Evolutionary conservation across 2,329 filamentous ascomycete genomes (phyloP).

Genomic region (Apiospora rasikravindrae): DNA sequence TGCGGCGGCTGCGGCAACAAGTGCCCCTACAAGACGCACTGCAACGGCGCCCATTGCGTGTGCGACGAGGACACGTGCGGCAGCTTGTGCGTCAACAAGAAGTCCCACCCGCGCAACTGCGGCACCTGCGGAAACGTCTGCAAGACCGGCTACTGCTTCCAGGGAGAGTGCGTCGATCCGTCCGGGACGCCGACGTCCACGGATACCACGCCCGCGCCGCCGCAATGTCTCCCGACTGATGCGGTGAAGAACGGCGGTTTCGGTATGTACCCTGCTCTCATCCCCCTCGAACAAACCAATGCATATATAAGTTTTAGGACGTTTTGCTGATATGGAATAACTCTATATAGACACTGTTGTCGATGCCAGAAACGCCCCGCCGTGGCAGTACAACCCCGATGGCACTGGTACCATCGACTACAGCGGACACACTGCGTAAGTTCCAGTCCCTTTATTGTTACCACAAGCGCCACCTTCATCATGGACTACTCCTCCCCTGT

Average conservation of each 20-base stretch:
- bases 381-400: neutral
- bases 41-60: conserved; percentile 20
- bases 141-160: conserved; percentile 24
- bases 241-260: conserved; percentile 7
- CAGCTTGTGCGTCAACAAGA: conserved; percentile 23
- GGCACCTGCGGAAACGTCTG: conserved; percentile 27
- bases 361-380: neutral
- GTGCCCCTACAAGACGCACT: conserved; percentile 23
- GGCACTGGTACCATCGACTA: neutral
- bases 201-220: neutral
- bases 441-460: rapidly evolving
- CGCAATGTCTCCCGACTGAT: neutral
- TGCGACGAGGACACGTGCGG: conserved; percentile 24
- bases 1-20: conserved; percentile 25
- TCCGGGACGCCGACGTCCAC: neutral
- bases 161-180: conserved; percentile 21
- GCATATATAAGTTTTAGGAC: too few relatives aligned
- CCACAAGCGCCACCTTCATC: too few relatives aligned
- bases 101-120: conserved; percentile 27
- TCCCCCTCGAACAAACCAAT: neutral
- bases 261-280: neutral
- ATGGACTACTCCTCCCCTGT: neutral
- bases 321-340: neutral
- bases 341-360: neutral
- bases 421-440: neutral